A percentile compares a stretch with the other conserved stretches of the same genome.
phyloP scores from a whole-genome alignment of 2,329 filamentous ascomycete genomes.

The Cryphonectria nitschkei region DNA sequence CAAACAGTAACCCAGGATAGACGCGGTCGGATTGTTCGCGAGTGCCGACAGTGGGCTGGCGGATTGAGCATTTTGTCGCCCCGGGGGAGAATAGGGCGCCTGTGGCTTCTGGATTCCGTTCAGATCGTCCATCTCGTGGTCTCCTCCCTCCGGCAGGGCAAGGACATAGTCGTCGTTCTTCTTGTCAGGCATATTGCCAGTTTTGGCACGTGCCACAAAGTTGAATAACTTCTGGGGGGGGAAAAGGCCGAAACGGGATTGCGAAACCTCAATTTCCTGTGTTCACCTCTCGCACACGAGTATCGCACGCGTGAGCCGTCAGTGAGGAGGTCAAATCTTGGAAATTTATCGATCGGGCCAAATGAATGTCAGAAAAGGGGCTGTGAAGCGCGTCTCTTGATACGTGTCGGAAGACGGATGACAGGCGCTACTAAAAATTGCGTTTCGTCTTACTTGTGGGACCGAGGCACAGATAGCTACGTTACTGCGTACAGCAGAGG shows the following conservation, averaged over 20 bases:
- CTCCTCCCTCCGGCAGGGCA: slow-evolving; percentile 65
- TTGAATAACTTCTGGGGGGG: neutral
- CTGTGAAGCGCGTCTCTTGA: neutral
- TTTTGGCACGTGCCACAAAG: neutral
- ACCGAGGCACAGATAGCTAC: slow-evolving; percentile 1
- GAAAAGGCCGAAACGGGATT: neutral
- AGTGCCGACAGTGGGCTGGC: slow-evolving; percentile 51
- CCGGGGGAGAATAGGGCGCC: slow-evolving; percentile 33
- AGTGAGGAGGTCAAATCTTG: neutral
- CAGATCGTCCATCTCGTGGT: slow-evolving; percentile 39
- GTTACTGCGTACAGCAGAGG: neutral
- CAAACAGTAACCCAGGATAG: slow-evolving; percentile 87
- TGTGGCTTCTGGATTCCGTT: slow-evolving; percentile 52
- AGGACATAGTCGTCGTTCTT: slow-evolving; percentile 83
- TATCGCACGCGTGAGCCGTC: neutral
- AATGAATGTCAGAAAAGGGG: neutral
- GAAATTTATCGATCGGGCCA: neutral
- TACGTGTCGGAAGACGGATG: slow-evolving; percentile 9
- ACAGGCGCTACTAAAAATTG: neutral
- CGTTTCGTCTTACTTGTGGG: slow-evolving; percentile 1
- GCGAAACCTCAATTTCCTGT: neutral
- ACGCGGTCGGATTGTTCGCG: slow-evolving; percentile 76
- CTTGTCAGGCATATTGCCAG: slow-evolving; percentile 75
- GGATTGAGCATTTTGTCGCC: slow-evolving; percentile 36
- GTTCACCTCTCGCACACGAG: neutral